Percentiles rank a stretch among this genome's conserved stretches.
Conservation (phyloP, 257 asterid genomes). For the Dorcoceras hygrometricum region DNA sequence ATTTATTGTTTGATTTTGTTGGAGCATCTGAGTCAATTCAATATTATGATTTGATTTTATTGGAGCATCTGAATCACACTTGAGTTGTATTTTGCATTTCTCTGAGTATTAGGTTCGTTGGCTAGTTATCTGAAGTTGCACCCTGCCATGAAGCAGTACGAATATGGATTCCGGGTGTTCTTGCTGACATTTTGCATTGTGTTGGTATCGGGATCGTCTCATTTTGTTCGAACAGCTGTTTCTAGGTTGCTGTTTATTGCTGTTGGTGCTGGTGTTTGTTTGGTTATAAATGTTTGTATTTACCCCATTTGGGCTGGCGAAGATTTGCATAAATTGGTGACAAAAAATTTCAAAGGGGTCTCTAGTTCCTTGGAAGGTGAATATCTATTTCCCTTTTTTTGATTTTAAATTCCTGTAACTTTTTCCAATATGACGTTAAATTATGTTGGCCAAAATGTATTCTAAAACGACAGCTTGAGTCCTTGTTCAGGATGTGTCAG, state of each 20-base stretch:
- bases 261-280: constrained; percentile 41
- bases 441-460: not conserved
- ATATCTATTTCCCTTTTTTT: not conserved
- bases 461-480: not conserved
- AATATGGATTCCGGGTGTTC: constrained; percentile 50
- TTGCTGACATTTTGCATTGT: constrained; percentile 50
- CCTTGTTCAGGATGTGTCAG: constrained; percentile 36
- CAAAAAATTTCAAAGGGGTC: constrained; percentile 45
- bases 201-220: constrained; percentile 47
- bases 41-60: not conserved
- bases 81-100: not conserved
- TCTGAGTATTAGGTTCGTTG: constrained; percentile 27
- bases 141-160: constrained; percentile 49
- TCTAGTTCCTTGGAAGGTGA: constrained; percentile 43
- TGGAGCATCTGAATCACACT: not conserved
- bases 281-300: constrained; percentile 34
- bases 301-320: constrained; percentile 59
- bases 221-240: not conserved
- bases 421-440: not conserved
- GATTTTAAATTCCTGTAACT: not conserved
- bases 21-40: not conserved
- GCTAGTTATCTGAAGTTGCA: constrained; percentile 40
- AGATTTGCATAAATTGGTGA: constrained; percentile 41
- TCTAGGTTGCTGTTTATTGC: constrained; percentile 40
- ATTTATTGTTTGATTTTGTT: not conserved